Evolutionary conservation across 148 eudicot genomes (phyloP), one percentile per base, ranked within the genome.

Genomic region (Rhododendron simsii): DNA sequence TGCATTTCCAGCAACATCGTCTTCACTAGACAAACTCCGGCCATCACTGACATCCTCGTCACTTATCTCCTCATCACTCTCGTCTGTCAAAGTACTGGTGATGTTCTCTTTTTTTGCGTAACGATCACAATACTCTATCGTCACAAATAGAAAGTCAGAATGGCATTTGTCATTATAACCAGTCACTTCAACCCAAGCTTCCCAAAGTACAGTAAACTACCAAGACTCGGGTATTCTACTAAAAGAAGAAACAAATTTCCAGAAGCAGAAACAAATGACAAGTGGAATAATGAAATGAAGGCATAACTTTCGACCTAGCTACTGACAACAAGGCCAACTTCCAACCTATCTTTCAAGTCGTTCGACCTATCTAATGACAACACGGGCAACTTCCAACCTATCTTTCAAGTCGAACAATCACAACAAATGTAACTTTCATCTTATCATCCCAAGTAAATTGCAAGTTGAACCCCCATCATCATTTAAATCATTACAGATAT

Each of bases 41-140:
- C 84, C 79, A 78, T 78, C 81, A 78, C 81, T 78, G 81, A 23
- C 71, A 80, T 90, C 93, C 21, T 86, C 91, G 39, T 89, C 92
- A 45, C 88, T 90, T 37, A 69, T 78, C 47, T 78, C 81, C 50
- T 78, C 81, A 10, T 78, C 81, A 23, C 81, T 45, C 53, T 78
- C 81, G 4, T 78, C 81, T 78, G 76, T 10, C 53, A 78, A 78
- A 71, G 76, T 45, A 41, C 47, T 9, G 30, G 81, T 39, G 81
- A 39, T 45, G 47, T 41, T 45, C 47, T 41, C 48, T 11, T 78
- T 78, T 50, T 78, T 78, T 45, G 81, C 81, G 4, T 41, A 78
- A 23, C 81, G 81, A 10, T 78, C 81, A 45, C 81, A 78, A n/a
- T 78, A 78, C 81, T 78, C 81, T 78, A 50, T n/a, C 13, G 23